Evolutionary conservation across 164 flowering plant species (phyloP).

Genomic region (Houttuynia cordata): DNA sequence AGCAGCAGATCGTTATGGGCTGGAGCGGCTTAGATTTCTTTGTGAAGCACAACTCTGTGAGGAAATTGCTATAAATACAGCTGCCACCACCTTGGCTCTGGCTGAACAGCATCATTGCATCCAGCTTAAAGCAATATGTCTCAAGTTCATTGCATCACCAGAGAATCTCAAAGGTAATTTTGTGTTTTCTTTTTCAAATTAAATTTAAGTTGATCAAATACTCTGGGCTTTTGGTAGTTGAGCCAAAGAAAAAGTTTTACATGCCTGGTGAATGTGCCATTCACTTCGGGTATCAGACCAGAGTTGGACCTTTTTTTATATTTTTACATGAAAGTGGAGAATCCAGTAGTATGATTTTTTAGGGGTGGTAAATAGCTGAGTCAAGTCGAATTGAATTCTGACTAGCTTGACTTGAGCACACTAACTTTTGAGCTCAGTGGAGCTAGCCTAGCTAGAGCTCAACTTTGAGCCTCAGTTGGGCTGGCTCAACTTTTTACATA

Average conservation of each 20-base stretch:
- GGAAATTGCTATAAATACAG: conserved; percentile 78
- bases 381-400: too few species aligned
- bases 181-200: not conserved
- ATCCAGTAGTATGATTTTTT: not conserved
- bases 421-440: too few species aligned
- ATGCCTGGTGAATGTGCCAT: not conserved
- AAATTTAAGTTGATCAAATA: too few species aligned
- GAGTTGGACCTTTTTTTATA: not conserved
- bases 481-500: not conserved
- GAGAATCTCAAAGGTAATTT: conserved; percentile 49
- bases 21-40: conserved; percentile 77
- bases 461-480: too few species aligned
- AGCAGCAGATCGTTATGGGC: conserved; percentile 86
- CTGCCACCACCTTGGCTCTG: conserved; percentile 84
- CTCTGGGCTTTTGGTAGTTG: not conserved
- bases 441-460: too few species aligned
- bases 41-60: conserved; percentile 84
- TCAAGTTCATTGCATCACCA: conserved; percentile 66
- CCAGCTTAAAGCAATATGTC: conserved; percentile 76
- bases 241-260: not conserved
- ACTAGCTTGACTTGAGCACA: too few species aligned
- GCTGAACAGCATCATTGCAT: conserved; percentile 94
- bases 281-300: not conserved
- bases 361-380: too few species aligned
- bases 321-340: not conserved